Evolutionary conservation across 164 flowering plant species (phyloP).

Genomic region (Saururus chinensis): DNA sequence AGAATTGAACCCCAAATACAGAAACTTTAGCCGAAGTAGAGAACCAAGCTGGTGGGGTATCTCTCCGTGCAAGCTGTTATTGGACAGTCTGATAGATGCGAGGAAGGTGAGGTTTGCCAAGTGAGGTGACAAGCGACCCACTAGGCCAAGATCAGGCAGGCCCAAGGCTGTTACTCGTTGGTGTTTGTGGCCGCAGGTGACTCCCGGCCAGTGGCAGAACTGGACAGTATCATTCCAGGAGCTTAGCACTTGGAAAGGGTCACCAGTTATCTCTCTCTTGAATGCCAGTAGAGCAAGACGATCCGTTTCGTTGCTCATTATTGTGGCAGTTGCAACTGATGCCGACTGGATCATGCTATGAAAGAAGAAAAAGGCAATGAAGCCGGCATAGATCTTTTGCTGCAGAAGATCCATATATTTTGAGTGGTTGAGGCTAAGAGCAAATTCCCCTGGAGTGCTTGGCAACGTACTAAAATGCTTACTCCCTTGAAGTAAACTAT

Average conservation of each 20-base stretch:
- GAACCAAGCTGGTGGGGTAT: slow-evolving; percentile 6
- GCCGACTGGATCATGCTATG: too few species aligned
- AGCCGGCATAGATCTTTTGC: too few species aligned
- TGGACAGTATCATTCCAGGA: neutral
- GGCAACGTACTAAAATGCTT: too few species aligned
- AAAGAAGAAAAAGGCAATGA: too few species aligned
- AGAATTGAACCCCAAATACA: neutral
- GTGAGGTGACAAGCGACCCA: slow-evolving; percentile 3
- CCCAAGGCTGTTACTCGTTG: neutral
- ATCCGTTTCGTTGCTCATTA: neutral
- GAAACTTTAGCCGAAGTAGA: neutral
- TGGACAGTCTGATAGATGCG: neutral
- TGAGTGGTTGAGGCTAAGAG: too few species aligned
- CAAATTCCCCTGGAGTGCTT: too few species aligned
- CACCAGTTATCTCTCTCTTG: neutral
- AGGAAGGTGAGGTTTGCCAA: slow-evolving; percentile 11
- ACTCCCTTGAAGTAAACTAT: too few species aligned
- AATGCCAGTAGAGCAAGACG: neutral
- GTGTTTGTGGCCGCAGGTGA: slow-evolving; percentile 1
- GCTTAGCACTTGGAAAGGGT: neutral
- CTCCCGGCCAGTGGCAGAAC: neutral
- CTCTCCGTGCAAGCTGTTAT: slow-evolving; percentile 8
- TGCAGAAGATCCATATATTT: too few species aligned
- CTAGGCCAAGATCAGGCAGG: neutral
- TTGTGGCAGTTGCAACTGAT: too few species aligned